Conservation (phyloP, 1,284 basidiomycete genomes). For the Papiliotrema nemorosa region DNA sequence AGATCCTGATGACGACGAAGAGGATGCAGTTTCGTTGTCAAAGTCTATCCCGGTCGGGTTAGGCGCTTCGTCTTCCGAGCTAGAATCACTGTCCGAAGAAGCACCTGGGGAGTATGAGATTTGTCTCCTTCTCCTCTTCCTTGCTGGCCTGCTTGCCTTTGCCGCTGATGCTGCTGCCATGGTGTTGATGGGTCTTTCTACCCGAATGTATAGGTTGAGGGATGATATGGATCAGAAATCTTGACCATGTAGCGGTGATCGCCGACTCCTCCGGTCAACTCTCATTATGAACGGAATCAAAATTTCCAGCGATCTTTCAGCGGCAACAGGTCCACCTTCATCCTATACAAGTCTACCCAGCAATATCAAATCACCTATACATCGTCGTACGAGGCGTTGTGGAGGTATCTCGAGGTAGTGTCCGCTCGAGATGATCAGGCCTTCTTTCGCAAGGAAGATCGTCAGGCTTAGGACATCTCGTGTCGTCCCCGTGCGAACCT, state of each 20-base stretch:
- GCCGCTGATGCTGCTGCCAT: slow-evolving; percentile 3
- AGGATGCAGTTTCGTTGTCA: slow-evolving; percentile 9
- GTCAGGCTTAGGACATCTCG: neutral
- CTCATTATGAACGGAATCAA: too few relatives aligned
- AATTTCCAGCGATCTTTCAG: too few relatives aligned
- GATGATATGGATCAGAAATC: neutral
- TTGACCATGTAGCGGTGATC: neutral
- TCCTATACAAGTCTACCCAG: too few relatives aligned
- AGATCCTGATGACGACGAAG: slow-evolving; percentile 18
- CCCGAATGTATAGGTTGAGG: neutral
- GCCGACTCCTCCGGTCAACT: too few relatives aligned
- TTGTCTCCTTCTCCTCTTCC: slow-evolving; percentile 38
- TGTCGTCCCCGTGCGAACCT: neutral
- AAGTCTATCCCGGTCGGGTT: slow-evolving; percentile 14
- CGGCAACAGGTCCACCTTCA: too few relatives aligned
- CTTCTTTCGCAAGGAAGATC: slow-evolving; percentile 1
- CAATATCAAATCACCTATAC: too few relatives aligned
- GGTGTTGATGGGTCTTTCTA: too few relatives aligned
- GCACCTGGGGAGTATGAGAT: slow-evolving; percentile 21
- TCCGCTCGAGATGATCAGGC: neutral
- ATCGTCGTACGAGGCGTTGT: too few relatives aligned
- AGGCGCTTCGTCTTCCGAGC: neutral
- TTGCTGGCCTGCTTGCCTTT: slow-evolving; percentile 10
- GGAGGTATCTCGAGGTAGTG: too few relatives aligned
- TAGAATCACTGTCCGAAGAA: slow-evolving; percentile 22